Evolutionary conservation across 2,329 filamentous ascomycete genomes (phyloP).

Genomic region (Aureobasidium zeae): DNA sequence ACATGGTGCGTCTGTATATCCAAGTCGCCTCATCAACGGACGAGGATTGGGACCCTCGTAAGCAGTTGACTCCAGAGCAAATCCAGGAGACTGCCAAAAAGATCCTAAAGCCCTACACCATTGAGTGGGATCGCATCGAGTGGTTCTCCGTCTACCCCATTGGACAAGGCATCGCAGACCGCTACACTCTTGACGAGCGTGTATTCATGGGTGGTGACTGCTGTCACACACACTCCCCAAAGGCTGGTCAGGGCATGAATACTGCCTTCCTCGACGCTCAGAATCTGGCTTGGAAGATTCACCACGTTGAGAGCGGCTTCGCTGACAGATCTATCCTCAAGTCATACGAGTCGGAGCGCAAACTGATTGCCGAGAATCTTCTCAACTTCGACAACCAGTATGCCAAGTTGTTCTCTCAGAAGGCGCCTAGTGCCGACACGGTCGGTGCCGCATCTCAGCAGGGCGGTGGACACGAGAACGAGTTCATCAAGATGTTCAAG

Average conservation of each 20-base stretch:
- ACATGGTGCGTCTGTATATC: conserved; percentile 47
- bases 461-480: conserved; percentile 50
- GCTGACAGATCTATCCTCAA: conserved; percentile 64
- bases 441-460: conserved; percentile 59
- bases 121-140: conserved; percentile 55
- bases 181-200: conserved; percentile 54
- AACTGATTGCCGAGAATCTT: conserved; percentile 72
- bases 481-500: conserved; percentile 85
- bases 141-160: conserved; percentile 60
- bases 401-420: conserved; percentile 78
- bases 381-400: conserved; percentile 83
- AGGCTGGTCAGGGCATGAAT: conserved; percentile 57
- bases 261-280: conserved; percentile 56
- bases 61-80: conserved; percentile 50
- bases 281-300: conserved; percentile 94
- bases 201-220: conserved; percentile 58
- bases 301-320: conserved; percentile 77
- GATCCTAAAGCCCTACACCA: conserved; percentile 51
- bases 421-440: conserved; percentile 62
- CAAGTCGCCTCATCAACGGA: conserved; percentile 56
- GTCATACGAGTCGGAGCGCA: conserved; percentile 82
- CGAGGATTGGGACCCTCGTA: conserved; percentile 51
- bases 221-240: conserved; percentile 55
- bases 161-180: conserved; percentile 56
- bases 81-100: conserved; percentile 49